These are phyloP conservation scores for Yamadazyma trypodendri DNA, from an alignment of 1,139 yeast species.

Conservation along the genomic window DNA sequence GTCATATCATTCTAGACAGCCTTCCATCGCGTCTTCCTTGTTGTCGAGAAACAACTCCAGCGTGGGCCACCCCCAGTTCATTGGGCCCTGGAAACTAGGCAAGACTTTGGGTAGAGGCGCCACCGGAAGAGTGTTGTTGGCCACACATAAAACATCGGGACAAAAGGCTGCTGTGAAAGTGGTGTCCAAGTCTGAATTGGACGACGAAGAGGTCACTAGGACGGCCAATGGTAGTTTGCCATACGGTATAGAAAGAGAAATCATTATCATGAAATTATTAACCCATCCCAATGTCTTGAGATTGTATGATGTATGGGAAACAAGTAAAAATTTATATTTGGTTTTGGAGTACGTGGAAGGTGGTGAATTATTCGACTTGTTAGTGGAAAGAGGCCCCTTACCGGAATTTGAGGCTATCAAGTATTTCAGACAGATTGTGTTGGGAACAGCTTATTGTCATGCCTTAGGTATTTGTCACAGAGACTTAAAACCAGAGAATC, in stretches of 20 bases:
- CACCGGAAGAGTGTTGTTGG: slow-evolving; percentile 74
- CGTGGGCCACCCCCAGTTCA: slow-evolving; percentile 38
- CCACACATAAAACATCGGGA: slow-evolving; percentile 66
- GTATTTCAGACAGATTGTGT: slow-evolving; percentile 70
- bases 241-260: slow-evolving; percentile 80
- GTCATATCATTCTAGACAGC: slow-evolving; percentile 42
- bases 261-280: slow-evolving; percentile 75
- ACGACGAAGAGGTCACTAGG: slow-evolving; percentile 32
- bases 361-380: slow-evolving; percentile 73
- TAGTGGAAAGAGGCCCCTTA: slow-evolving; percentile 79
- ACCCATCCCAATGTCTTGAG: slow-evolving; percentile 77
- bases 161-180: slow-evolving; percentile 81
- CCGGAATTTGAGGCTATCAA: slow-evolving; percentile 72
- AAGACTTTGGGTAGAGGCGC: slow-evolving; percentile 81
- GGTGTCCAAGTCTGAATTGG: slow-evolving; percentile 62
- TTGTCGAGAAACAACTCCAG: slow-evolving; percentile 22
- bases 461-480: slow-evolving; percentile 79
- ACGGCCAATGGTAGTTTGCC: slow-evolving; percentile 54
- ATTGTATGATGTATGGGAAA: slow-evolving; percentile 82
- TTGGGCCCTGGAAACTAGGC: slow-evolving; percentile 83
- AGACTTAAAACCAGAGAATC: slow-evolving; percentile 78
- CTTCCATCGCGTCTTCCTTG: slow-evolving; percentile 38
- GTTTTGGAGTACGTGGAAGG: slow-evolving; percentile 83
- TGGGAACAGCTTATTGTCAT: slow-evolving; percentile 82
- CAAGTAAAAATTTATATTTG: slow-evolving; percentile 68